These are phyloP conservation scores for Logfia minima DNA, from an alignment of 129 eudicot species.

Conservation along the genomic window DNA sequence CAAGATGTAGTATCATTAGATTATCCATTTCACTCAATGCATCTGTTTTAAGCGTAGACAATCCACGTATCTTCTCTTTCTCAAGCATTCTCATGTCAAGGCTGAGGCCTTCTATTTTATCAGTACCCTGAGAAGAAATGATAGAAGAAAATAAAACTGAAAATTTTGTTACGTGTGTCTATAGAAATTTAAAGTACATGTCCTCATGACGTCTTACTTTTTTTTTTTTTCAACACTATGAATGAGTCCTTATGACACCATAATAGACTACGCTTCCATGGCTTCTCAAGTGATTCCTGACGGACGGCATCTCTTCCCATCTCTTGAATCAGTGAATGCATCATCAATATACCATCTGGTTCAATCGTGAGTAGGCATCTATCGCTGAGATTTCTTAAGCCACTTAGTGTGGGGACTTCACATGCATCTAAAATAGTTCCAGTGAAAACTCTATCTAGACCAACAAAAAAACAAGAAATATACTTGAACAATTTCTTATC, in stretches of 20 bases:
- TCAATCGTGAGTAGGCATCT: background rate
- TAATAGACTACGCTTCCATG: slow-evolving; percentile 6
- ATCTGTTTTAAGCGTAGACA: background rate
- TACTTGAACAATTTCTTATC: slow-evolving; percentile 7
- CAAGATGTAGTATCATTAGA: background rate
- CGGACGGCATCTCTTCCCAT: slow-evolving; percentile 15
- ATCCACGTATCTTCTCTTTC: background rate
- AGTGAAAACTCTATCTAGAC: background rate
- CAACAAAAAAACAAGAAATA: slow-evolving; percentile 6
- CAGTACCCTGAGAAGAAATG: background rate
- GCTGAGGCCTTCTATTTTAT: background rate
- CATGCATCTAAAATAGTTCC: background rate
- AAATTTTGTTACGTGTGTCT: background rate
- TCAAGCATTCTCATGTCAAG: background rate
- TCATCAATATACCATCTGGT: background rate
- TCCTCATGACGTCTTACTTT: background rate
- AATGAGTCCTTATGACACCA: slow-evolving; percentile 16
- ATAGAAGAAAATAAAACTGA: background rate
- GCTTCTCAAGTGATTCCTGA: slow-evolving; percentile 4
- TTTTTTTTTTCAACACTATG: background rate
- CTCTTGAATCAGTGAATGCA: slow-evolving; percentile 15
- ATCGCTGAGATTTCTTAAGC: background rate
- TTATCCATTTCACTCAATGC: background rate
- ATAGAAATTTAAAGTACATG: background rate
- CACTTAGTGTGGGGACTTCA: background rate